Evolutionary conservation across 2,329 filamentous ascomycete genomes (phyloP).

Genomic region (Colletotrichum melonis): DNA sequence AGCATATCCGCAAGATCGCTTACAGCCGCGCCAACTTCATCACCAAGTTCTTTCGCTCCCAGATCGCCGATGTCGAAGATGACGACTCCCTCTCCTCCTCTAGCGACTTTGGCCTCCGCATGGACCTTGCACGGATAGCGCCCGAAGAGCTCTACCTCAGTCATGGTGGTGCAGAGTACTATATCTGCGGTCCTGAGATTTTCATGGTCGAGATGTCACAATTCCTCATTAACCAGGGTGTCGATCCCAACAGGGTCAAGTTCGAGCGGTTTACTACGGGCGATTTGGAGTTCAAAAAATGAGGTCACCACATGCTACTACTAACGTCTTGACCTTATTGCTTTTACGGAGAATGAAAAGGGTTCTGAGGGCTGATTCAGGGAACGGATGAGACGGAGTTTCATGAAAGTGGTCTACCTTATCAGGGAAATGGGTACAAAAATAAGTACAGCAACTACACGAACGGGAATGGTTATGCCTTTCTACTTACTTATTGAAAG

Average conservation of each 20-base stretch:
- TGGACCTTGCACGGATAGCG: slow-evolving; percentile 59
- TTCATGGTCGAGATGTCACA: slow-evolving; percentile 64
- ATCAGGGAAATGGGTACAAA: not conserved
- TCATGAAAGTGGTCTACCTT: slow-evolving; percentile 1
- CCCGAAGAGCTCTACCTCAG: slow-evolving; percentile 57
- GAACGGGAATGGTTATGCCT: not conserved
- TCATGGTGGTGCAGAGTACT: slow-evolving; percentile 62
- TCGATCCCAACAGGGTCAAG: slow-evolving; percentile 52
- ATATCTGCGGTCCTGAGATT: slow-evolving; percentile 64
- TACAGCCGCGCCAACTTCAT: slow-evolving; percentile 48
- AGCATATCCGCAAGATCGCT: slow-evolving; percentile 59
- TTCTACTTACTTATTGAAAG: not conserved
- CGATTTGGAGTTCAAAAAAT: slow-evolving; percentile 48
- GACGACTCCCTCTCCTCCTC: slow-evolving; percentile 56
- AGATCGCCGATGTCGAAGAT: slow-evolving; percentile 55
- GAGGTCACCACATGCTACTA: not conserved
- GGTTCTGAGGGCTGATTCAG: not conserved
- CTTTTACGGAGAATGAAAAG: not conserved
- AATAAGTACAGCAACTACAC: not conserved
- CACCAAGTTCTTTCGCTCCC: slow-evolving; percentile 62
- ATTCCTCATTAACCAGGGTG: slow-evolving; percentile 53
- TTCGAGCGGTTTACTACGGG: slow-evolving; percentile 61
- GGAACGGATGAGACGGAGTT: slow-evolving; percentile 14
- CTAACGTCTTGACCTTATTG: not conserved
- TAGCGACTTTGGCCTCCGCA: slow-evolving; percentile 51